Base-by-base conservation (phyloP, 345 rosid genomes). In the Reutealis trisperma region DNA sequence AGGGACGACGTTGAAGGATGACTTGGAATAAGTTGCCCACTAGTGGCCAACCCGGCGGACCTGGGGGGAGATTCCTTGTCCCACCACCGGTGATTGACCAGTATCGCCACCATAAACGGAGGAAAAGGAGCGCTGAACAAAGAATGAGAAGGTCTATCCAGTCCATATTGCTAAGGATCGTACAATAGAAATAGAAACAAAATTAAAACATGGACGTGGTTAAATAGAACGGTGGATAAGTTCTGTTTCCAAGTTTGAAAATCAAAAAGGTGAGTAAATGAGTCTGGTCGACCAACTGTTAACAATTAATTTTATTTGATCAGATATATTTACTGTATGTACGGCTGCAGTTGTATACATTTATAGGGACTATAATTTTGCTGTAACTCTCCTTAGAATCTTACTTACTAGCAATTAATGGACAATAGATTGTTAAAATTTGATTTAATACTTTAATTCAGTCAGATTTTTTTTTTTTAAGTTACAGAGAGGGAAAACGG, bases 91-190 rank as follows among this genome's bases (percentile, higher is more conserved):
- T 67, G 47, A 51, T 25, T 7, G 63, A 32, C 74, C 73, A 47
- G 54, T 67, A 42, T 49, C 64, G 76, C 77, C 83, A 76, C 83
- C 83, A 76, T 37, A 72, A 15, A 2, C 55, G 77, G 42, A 77
- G 74, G 16, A 60, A 82, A 63, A 88, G 7, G 42, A 91, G 44
- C 55, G 87, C 74, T 0, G 82, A 76, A 73, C 66, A 66, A 70
- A 89, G 55, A 42, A 91, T 71, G 62, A 90, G 78, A 76, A 90
- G 37, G 76, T 95, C 96, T 30, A 85, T 75, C 8, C 80, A 61
- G 74, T 91, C 92, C 96, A 92, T 42, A 0, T 92, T 61, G 49
- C 55, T 63, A 62, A 54, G 42, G 27, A 25, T 10, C 24, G 72
- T 27, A 27, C 30, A 27, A 27, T 27, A 27, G 30, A 27, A 27